phyloP scores from a whole-genome alignment of 1,284 basidiomycete species.

The Mycosarcoma mackinlayi region DNA sequence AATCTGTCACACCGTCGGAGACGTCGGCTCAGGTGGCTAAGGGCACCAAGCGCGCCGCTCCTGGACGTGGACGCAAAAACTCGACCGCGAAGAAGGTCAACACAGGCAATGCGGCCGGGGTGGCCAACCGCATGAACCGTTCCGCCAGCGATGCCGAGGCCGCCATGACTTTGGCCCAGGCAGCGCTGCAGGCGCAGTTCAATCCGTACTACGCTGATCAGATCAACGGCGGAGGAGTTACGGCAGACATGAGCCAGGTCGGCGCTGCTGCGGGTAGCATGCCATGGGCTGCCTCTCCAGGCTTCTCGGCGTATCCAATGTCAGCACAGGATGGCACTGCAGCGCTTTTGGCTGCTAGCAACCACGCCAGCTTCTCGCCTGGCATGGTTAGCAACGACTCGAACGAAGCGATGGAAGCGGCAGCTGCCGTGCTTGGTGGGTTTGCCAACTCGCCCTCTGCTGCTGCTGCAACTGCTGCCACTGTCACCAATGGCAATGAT shows the following conservation, averaged over 20 bases:
- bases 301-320: conserved; percentile 34
- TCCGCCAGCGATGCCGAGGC: conserved; percentile 58
- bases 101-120: conserved; percentile 38
- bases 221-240: conserved; percentile 14
- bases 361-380: conserved; percentile 44
- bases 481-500: conserved; percentile 14
- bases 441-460: conserved; percentile 34
- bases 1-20: conserved; percentile 35
- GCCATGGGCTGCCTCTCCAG: conserved; percentile 29
- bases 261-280: conserved; percentile 13
- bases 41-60: conserved; percentile 40
- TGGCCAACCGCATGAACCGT: conserved; percentile 48
- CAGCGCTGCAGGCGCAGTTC: conserved; percentile 54
- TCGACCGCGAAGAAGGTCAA: conserved; percentile 46
- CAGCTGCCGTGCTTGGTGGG: conserved; percentile 50
- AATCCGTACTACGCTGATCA: conserved; percentile 47
- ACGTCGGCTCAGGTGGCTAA: conserved; percentile 37
- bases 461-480: not conserved
- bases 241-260: conserved; percentile 13
- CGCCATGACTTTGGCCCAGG: conserved; percentile 58
- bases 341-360: conserved; percentile 48
- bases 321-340: conserved; percentile 48
- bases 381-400: conserved; percentile 49
- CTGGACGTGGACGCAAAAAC: conserved; percentile 40
- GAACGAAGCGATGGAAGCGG: conserved; percentile 52